Evolutionary conservation across 2,329 filamentous ascomycete genomes (phyloP).

Genomic region (Myriosclerotinia curreyana): DNA sequence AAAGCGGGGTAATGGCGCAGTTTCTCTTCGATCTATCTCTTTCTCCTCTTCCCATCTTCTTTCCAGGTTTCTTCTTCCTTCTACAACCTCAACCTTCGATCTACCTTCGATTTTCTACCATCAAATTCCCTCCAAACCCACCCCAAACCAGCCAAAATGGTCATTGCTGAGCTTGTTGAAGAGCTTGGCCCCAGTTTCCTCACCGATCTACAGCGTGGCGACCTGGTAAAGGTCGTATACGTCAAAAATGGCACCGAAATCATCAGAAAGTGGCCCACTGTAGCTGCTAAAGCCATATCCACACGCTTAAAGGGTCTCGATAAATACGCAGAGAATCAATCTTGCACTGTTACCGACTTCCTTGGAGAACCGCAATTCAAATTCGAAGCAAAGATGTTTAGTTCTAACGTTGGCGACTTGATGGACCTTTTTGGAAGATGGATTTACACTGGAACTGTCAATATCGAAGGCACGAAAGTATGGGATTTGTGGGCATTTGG

Average conservation of each 20-base stretch:
- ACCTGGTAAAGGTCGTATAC: background rate
- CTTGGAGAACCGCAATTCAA: background rate
- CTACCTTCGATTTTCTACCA: background rate
- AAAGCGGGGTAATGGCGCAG: background rate
- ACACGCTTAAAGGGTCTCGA: background rate
- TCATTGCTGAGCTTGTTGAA: background rate
- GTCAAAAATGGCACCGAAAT: background rate
- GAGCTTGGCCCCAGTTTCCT: background rate
- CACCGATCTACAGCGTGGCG: background rate
- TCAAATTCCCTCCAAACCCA: background rate
- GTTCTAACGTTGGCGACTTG: background rate
- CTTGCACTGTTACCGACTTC: background rate
- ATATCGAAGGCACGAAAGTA: background rate
- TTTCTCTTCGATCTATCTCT: background rate
- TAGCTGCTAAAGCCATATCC: background rate
- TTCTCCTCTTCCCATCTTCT: too few relatives aligned
- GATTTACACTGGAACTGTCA: background rate
- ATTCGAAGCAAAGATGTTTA: background rate
- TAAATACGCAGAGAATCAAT: background rate
- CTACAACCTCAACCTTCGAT: background rate
- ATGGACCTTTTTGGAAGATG: slow-evolving; percentile 2
- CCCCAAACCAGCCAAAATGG: background rate
- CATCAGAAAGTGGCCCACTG: background rate
- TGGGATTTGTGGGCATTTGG: slow-evolving; percentile 7
- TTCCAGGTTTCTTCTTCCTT: background rate